phyloP scores from a whole-genome alignment of 2,329 filamentous ascomycete genomes.

The Aspergillus puulaauensis region DNA sequence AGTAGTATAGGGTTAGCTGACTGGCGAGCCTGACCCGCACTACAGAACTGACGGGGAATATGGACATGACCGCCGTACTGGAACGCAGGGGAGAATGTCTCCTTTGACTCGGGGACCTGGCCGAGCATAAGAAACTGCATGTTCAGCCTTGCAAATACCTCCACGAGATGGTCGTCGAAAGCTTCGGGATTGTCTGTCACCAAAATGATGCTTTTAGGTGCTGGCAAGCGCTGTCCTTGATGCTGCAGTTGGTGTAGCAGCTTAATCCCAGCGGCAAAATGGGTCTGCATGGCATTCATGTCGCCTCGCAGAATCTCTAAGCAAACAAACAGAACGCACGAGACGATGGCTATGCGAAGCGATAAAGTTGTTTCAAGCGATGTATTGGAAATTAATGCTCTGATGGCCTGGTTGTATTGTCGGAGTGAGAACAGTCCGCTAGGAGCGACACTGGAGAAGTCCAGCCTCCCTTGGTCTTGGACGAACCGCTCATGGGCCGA shows the following conservation, averaged over 20 bases:
- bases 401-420: constrained; percentile 3
- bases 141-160: background rate
- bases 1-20: background rate
- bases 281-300: background rate
- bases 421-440: background rate
- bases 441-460: background rate
- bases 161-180: background rate
- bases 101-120: background rate
- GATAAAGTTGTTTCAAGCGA: background rate
- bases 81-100: background rate
- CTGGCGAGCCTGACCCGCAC: background rate
- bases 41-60: background rate
- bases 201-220: background rate
- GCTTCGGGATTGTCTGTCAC: background rate
- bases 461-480: background rate
- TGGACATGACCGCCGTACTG: background rate
- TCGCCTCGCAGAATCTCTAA: background rate
- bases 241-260: background rate
- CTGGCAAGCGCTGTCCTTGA: background rate
- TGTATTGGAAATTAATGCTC: background rate
- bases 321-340: background rate
- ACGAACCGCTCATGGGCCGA: background rate
- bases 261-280: background rate
- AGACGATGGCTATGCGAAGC: background rate
- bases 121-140: constrained; percentile 1